phyloP scores from a whole-genome alignment of 371 early-diverging fungal genomes.

The Syncephalis fuscata region DNA sequence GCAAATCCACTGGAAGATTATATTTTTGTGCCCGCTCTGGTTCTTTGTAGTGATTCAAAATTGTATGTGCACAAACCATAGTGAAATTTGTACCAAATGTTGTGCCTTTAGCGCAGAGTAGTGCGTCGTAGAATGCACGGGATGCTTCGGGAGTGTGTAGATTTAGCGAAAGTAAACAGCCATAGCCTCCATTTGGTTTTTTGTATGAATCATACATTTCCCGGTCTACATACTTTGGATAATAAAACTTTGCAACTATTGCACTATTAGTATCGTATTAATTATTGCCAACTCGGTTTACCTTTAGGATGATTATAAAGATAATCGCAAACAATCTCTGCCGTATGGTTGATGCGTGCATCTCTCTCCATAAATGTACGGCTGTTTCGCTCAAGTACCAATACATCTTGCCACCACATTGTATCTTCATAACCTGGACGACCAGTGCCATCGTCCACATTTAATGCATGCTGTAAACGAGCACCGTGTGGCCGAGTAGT shows the following conservation, averaged over 20 bases:
- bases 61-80: conserved; percentile 80
- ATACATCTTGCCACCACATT: conserved; percentile 82
- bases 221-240: conserved; percentile 64
- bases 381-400: conserved; percentile 90
- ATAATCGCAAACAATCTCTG: conserved; percentile 60
- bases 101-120: conserved; percentile 78
- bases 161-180: conserved; percentile 74
- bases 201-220: conserved; percentile 45
- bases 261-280: no score
- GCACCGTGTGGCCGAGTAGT: conserved; percentile 42
- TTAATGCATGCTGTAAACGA: conserved; percentile 29
- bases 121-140: conserved; percentile 57
- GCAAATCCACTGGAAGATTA: conserved; percentile 53
- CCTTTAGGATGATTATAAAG: conserved; percentile 43
- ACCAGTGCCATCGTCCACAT: no score
- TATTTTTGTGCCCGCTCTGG: conserved; percentile 78
- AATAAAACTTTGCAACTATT: conserved; percentile 58
- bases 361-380: conserved; percentile 63
- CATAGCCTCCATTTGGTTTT: conserved; percentile 52
- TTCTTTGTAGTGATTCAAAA: conserved; percentile 84
- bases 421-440: conserved; percentile 70
- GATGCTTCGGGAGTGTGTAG: conserved; percentile 43
- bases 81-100: conserved; percentile 95
- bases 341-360: conserved; percentile 52
- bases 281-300: conserved; percentile 26